These are phyloP conservation scores for Leucocoprinus sp. DNA, from an alignment of 768 basidiomycete genomes.

Conservation along the genomic window DNA sequence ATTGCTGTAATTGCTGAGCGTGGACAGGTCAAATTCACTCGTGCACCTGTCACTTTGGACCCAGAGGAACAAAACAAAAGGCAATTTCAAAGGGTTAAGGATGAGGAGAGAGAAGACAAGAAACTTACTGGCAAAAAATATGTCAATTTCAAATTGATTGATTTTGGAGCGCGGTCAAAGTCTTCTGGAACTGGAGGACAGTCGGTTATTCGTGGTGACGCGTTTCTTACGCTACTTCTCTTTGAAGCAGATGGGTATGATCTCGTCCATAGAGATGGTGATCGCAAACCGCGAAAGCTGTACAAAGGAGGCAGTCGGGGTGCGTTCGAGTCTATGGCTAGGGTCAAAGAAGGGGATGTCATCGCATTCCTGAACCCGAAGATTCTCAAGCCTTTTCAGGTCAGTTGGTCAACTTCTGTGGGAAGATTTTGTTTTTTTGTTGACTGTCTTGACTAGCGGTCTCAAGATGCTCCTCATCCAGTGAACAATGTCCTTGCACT, in stretches of 20 bases:
- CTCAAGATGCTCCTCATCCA: slow-evolving; percentile 60
- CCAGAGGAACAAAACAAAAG: slow-evolving; percentile 30
- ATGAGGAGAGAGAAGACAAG: slow-evolving; percentile 21
- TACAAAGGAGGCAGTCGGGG: slow-evolving; percentile 90
- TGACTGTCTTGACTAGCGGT: slow-evolving; percentile 25
- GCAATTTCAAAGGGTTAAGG: slow-evolving; percentile 29
- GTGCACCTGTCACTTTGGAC: slow-evolving; percentile 51
- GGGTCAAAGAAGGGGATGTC: slow-evolving; percentile 83
- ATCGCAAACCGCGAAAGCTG: slow-evolving; percentile 44
- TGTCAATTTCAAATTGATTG: slow-evolving; percentile 77
- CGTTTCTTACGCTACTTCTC: slow-evolving; percentile 71
- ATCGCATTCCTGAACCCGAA: slow-evolving; percentile 84
- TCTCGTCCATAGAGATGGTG: slow-evolving; percentile 41
- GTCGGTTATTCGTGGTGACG: slow-evolving; percentile 68
- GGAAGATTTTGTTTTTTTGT: slow-evolving; percentile 2
- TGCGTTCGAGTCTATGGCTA: slow-evolving; percentile 83
- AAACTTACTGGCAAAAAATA: slow-evolving; percentile 67
- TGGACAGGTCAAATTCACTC: slow-evolving; percentile 66
- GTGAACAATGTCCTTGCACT: slow-evolving; percentile 77
- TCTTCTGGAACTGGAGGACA: slow-evolving; percentile 49
- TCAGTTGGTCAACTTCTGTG: slow-evolving; percentile 22
- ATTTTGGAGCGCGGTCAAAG: slow-evolving; percentile 61
- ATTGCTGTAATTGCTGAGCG: slow-evolving; percentile 94
- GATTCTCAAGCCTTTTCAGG: slow-evolving; percentile 81
- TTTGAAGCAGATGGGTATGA: slow-evolving; percentile 82